Base-by-base conservation (phyloP, 257 asterid genomes). In the Apocynum venetum region DNA sequence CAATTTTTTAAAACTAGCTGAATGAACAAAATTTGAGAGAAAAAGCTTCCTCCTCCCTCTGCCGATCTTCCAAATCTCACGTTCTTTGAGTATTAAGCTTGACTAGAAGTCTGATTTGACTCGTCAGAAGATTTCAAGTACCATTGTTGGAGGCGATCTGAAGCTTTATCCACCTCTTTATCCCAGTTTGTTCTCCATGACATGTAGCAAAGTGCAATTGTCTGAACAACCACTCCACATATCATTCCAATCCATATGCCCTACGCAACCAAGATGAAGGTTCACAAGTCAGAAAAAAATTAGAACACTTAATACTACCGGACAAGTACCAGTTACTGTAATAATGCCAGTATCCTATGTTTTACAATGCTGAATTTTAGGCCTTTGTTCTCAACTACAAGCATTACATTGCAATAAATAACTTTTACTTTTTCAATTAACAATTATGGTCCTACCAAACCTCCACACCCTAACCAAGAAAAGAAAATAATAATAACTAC, bases 221-320 rank as follows among this genome's bases (percentile, higher is more conserved):
- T 84, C 76, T 93, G 98, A 15, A 84, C 49, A 8, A 88, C 71
- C 72, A 93, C 43, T 48, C 97, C 98, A 17, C 87, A 7, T 74
- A 85, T 89, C 97, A 93, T 91, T 49, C 98, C 98, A 13, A 89
- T 87, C 97, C 98, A 93, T 81, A 93, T 93, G 12, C 96, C 98
- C 98, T 93, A 81, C n/a, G 13, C 64, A 79, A 70, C 15, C 74
- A 59, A 77, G 40, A 67, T 47, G 25, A 64, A 61, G 49, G 3
- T 74, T 43, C 38, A n/a, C 43, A 12, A 47, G 14, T 35, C 20
- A 53, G 59, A 38, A 0, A 49, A 11, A 25, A 12, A 60, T 25
- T 19, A 8, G 49, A 12, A 49, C 13, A 25, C 31, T 25, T 25
- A 25, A 25, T 25, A 25, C 31, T 25, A 25, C 31, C 31, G 31